A percentile compares a stretch with the other conserved stretches of the same genome.
phyloP scores from a whole-genome alignment of 148 eudicot genomes.

The Cornus controversa region DNA sequence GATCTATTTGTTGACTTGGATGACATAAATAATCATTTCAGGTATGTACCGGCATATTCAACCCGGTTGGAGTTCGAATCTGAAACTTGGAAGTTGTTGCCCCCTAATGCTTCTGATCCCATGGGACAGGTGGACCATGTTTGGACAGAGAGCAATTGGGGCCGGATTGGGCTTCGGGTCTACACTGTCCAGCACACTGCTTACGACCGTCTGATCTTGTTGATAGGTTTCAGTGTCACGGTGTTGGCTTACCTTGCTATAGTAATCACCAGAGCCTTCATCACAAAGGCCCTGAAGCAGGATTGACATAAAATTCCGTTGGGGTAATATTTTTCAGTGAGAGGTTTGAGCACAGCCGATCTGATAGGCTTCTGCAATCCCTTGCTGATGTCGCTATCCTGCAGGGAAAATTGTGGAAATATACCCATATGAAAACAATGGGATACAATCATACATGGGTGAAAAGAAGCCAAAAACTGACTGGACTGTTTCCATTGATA shows the following conservation, averaged over 20 bases:
- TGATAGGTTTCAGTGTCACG: slow-evolving; percentile 63
- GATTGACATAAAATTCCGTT: slow-evolving; percentile 41
- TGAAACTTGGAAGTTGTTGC: slow-evolving; percentile 66
- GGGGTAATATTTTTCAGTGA: neutral
- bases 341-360: no score
- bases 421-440: neutral
- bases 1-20: neutral
- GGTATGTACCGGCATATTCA: slow-evolving; percentile 92
- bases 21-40: slow-evolving; percentile 25
- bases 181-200: slow-evolving; percentile 54
- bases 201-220: slow-evolving; percentile 58
- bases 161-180: slow-evolving; percentile 49
- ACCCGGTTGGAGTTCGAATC: slow-evolving; percentile 77
- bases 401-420: slow-evolving; percentile 4
- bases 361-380: no score
- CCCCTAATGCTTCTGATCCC: slow-evolving; percentile 64
- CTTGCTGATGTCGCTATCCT: no score
- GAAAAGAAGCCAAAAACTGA: slow-evolving; percentile 2
- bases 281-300: slow-evolving; percentile 67
- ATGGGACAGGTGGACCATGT: slow-evolving; percentile 69
- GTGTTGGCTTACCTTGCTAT: slow-evolving; percentile 55
- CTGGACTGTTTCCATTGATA: neutral
- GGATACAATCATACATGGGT: neutral
- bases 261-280: slow-evolving; percentile 45
- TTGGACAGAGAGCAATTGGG: slow-evolving; percentile 99